Conservation (phyloP, 1,139 yeast species). For the Candida tunisiensis region DNA sequence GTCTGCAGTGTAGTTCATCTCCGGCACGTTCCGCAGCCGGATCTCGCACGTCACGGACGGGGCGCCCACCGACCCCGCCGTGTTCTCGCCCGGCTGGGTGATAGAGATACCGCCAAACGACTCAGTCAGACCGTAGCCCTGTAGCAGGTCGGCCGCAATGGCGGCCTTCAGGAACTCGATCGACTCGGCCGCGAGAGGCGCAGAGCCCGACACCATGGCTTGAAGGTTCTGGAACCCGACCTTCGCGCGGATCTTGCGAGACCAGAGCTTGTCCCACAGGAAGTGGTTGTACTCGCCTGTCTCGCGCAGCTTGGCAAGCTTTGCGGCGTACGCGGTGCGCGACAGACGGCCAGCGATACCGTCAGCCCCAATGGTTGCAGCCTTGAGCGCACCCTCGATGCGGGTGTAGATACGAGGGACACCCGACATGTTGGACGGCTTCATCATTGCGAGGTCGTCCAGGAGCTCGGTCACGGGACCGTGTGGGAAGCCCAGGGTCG, state of each 20-base stretch:
- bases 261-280: slow-evolving; percentile 32
- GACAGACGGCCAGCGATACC: slow-evolving; percentile 20
- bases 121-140: slow-evolving; percentile 73
- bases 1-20: slow-evolving; percentile 42
- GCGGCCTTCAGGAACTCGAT: slow-evolving; percentile 45
- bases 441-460: slow-evolving; percentile 37
- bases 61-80: slow-evolving; percentile 46
- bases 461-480: slow-evolving; percentile 27
- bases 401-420: slow-evolving; percentile 56
- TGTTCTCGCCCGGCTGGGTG: slow-evolving; percentile 28
- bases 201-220: slow-evolving; percentile 44
- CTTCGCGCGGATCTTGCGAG: slow-evolving; percentile 34
- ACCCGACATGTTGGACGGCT: slow-evolving; percentile 35
- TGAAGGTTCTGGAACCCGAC: slow-evolving; percentile 39
- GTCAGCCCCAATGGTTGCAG: slow-evolving; percentile 19
- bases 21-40: slow-evolving; percentile 48
- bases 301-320: slow-evolving; percentile 17
- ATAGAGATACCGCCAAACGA: slow-evolving; percentile 47
- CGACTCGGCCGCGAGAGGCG: slow-evolving; percentile 52
- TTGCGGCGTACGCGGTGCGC: slow-evolving; percentile 24
- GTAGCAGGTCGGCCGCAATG: slow-evolving; percentile 38
- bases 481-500: slow-evolving; percentile 29
- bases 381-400: slow-evolving; percentile 36
- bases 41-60: slow-evolving; percentile 36
- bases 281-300: slow-evolving; percentile 21